These are phyloP conservation scores for Gossypium longicalyx DNA, from an alignment of 345 rosid genomes.

Conservation along the genomic window DNA sequence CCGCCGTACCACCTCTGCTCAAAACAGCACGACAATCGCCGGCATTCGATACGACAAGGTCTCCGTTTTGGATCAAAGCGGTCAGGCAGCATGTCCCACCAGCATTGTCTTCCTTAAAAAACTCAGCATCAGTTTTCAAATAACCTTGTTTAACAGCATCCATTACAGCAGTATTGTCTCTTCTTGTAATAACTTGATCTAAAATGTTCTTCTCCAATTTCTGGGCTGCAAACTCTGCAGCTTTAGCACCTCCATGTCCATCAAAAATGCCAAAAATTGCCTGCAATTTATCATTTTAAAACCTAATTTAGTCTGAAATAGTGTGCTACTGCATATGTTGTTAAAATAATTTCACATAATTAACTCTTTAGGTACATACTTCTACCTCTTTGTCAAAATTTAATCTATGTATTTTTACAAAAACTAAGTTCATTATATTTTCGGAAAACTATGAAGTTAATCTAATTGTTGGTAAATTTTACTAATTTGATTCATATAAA, in stretches of 20 bases:
- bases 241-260: conserved; percentile 63
- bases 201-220: conserved; percentile 58
- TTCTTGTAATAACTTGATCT: conserved; percentile 35
- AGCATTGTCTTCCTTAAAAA: conserved; percentile 43
- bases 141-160: conserved; percentile 72
- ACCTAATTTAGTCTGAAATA: no score
- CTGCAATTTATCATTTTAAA: conserved; percentile 26
- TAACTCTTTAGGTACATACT: no score
- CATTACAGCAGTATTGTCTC: conserved; percentile 34
- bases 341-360: no score
- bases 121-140: conserved; percentile 64
- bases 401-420: no score
- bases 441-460: no score
- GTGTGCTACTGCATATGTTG: no score
- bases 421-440: no score
- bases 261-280: conserved; percentile 61
- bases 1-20: conserved; percentile 64
- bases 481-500: no score
- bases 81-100: conserved; percentile 94
- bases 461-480: no score
- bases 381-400: no score
- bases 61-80: conserved; percentile 60
- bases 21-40: conserved; percentile 96
- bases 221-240: conserved; percentile 58
- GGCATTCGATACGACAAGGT: conserved; percentile 71